These are phyloP conservation scores for Schwanniomyces etchellsii DNA, from an alignment of 1,139 yeast species.

Conservation along the genomic window DNA sequence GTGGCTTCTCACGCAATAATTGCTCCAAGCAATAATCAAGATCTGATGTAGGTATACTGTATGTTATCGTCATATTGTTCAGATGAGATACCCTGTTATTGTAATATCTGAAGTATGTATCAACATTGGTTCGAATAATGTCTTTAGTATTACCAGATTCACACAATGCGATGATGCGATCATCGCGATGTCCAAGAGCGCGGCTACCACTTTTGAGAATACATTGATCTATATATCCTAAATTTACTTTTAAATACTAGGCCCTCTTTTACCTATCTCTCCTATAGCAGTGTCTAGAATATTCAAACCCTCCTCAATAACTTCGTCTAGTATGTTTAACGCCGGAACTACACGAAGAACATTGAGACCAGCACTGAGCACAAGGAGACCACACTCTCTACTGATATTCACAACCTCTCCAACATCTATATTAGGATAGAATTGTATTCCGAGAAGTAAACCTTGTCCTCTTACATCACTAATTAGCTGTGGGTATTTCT, in stretches of 20 bases:
- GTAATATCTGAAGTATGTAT: no score
- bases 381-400: slow-evolving; percentile 71
- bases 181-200: no score
- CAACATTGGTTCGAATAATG: neutral
- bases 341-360: slow-evolving; percentile 92
- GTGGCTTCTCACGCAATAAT: slow-evolving; percentile 39
- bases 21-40: slow-evolving; percentile 43
- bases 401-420: slow-evolving; percentile 60
- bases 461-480: slow-evolving; percentile 82
- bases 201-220: no score
- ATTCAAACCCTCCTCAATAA: slow-evolving; percentile 62
- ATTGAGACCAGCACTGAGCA: slow-evolving; percentile 88
- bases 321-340: slow-evolving; percentile 68
- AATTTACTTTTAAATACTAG: no score
- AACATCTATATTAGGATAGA: slow-evolving; percentile 53
- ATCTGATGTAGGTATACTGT: slow-evolving; percentile 30
- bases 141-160: neutral
- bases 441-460: slow-evolving; percentile 76
- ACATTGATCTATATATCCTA: no score
- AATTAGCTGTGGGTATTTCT: slow-evolving; percentile 54
- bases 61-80: slow-evolving; percentile 28
- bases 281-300: slow-evolving; percentile 46
- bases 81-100: no score
- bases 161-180: neutral
- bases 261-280: no score